Conservation (phyloP, 192 early-diverging fungal species). For the Dispira simplex region DNA sequence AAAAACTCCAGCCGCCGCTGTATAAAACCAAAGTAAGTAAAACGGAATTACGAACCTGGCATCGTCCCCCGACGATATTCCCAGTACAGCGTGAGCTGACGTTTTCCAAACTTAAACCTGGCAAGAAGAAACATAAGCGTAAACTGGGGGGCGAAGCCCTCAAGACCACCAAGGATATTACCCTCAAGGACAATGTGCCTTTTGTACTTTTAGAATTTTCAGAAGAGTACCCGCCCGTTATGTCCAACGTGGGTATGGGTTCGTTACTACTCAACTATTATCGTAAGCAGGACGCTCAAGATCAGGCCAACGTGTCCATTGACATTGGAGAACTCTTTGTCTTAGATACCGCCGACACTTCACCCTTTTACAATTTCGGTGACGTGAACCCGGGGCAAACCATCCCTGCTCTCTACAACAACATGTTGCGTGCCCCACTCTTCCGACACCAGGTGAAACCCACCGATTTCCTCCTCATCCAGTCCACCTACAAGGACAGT, state of each 20-base stretch:
- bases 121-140: slow-evolving; percentile 56
- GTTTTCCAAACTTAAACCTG: slow-evolving; percentile 60
- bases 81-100: slow-evolving; percentile 34
- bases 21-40: slow-evolving; percentile 74
- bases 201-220: slow-evolving; percentile 86
- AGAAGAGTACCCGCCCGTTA: slow-evolving; percentile 87
- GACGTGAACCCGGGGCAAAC: slow-evolving; percentile 83
- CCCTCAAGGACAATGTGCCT: slow-evolving; percentile 68
- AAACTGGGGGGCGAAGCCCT: slow-evolving; percentile 51
- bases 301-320: slow-evolving; percentile 56
- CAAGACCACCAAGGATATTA: slow-evolving; percentile 73
- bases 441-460: slow-evolving; percentile 52
- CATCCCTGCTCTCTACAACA: slow-evolving; percentile 83
- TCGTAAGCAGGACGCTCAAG: slow-evolving; percentile 71
- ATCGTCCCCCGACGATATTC: slow-evolving; percentile 67
- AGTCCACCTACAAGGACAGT: slow-evolving; percentile 59
- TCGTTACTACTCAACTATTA: slow-evolving; percentile 92
- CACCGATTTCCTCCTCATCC: slow-evolving; percentile 79
- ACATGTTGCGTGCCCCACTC: slow-evolving; percentile 84
- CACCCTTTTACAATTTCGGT: slow-evolving; percentile 91
- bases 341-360: slow-evolving; percentile 75
- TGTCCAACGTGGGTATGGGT: slow-evolving; percentile 92
- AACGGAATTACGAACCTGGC: slow-evolving; percentile 72
- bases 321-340: slow-evolving; percentile 76
- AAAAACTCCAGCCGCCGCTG: slow-evolving; percentile 58